These are phyloP conservation scores for Rhodosporidiobolus odoratus DNA, from an alignment of 768 basidiomycete species.

Conservation along the genomic window DNA sequence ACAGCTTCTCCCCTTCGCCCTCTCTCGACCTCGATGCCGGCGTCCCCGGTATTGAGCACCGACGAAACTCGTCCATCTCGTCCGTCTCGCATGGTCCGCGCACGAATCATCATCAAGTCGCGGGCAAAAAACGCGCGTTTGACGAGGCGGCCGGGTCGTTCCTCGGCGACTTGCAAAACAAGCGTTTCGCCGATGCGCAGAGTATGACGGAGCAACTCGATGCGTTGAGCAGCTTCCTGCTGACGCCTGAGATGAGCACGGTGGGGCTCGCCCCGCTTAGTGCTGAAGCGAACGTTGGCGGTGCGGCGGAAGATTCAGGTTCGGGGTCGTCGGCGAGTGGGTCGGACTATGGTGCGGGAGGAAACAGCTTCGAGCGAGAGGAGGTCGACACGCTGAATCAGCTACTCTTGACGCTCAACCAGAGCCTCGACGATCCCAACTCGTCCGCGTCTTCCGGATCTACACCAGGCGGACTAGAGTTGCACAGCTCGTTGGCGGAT, in stretches of 20 bases:
- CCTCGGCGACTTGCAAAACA: slow-evolving; percentile 30
- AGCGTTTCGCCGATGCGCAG: slow-evolving; percentile 24
- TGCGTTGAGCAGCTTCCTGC: slow-evolving; percentile 24
- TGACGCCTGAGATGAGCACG: slow-evolving; percentile 20
- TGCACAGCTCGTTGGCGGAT: neutral
- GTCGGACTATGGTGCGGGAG: slow-evolving; percentile 14
- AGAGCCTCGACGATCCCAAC: slow-evolving; percentile 14
- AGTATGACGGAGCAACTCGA: slow-evolving; percentile 23
- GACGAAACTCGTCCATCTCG: no score
- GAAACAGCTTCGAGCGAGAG: slow-evolving; percentile 1
- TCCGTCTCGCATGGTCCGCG: no score
- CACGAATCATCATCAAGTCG: no score
- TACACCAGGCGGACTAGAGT: neutral
- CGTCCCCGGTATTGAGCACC: no score
- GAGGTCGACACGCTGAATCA: slow-evolving; percentile 36
- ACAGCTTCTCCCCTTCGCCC: slow-evolving; percentile 37
- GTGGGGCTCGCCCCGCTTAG: neutral
- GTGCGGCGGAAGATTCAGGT: slow-evolving; percentile 8
- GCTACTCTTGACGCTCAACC: slow-evolving; percentile 22
- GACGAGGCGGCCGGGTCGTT: slow-evolving; percentile 33
- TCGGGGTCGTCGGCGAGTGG: no score
- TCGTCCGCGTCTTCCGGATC: neutral
- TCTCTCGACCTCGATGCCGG: slow-evolving; percentile 6
- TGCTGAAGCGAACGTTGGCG: neutral
- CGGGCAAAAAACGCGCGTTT: slow-evolving; percentile 38